A percentile compares a stretch with the other conserved stretches of the same genome.
Evolutionary conservation across 2,329 filamentous ascomycete species (phyloP).

Genomic region (Apiospora rasikravindrae): DNA sequence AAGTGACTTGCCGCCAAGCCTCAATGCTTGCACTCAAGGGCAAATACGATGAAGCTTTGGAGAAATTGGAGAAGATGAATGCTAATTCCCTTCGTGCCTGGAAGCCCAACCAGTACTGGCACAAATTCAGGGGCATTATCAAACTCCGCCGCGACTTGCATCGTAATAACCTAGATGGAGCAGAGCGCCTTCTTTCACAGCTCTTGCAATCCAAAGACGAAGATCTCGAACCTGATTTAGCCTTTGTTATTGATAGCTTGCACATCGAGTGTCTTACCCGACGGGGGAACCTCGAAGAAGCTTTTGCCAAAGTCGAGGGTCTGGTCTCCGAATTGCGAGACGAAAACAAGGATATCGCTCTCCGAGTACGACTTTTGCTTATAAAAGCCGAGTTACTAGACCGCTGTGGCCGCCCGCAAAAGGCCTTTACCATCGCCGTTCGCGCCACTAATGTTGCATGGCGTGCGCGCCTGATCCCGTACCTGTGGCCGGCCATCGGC

Average conservation of each 20-base stretch:
- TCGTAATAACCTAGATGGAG: conserved; percentile 56
- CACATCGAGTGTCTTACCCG: conserved; percentile 58
- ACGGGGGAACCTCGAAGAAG: conserved; percentile 52
- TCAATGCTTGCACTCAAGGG: conserved; percentile 70
- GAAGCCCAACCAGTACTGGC: conserved; percentile 78
- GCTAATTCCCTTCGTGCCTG: conserved; percentile 70
- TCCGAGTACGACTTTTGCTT: conserved; percentile 73
- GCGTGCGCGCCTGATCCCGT: conserved; percentile 69
- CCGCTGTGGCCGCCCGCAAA: conserved; percentile 70
- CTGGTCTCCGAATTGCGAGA: conserved; percentile 49
- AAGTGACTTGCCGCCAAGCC: conserved; percentile 73
- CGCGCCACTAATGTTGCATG: conserved; percentile 77
- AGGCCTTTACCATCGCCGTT: conserved; percentile 78
- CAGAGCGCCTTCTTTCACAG: conserved; percentile 55
- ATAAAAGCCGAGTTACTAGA: conserved; percentile 75
- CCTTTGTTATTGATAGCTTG: conserved; percentile 56
- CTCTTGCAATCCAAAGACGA: conserved; percentile 57
- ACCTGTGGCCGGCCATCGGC: conserved; percentile 75
- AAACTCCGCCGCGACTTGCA: conserved; percentile 68
- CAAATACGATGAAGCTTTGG: conserved; percentile 71
- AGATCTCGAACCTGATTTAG: conserved; percentile 58
- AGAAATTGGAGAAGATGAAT: conserved; percentile 63
- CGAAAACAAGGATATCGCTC: conserved; percentile 59
- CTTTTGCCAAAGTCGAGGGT: conserved; percentile 53
- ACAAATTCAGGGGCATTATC: conserved; percentile 69